Base-by-base conservation (phyloP, 2,329 filamentous ascomycete species). In the Aureobasidium lini region DNA sequence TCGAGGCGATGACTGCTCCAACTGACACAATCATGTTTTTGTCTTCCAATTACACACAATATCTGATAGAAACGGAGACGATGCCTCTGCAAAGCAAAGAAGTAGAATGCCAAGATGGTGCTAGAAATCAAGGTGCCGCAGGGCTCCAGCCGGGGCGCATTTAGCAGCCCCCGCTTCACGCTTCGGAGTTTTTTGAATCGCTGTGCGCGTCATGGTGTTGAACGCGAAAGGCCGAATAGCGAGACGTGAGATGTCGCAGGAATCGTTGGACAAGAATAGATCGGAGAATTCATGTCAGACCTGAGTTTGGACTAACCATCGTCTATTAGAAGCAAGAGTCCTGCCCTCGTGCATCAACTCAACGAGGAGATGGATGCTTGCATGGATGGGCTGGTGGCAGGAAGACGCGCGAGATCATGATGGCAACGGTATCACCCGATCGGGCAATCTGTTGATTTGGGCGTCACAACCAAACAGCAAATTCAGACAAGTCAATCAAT, bases 381-480 rank as follows among this genome's bases (percentile, higher is more conserved):
- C 3, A 18, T 34, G 37, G 28, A 43, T 32, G 36, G n/a, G 23
- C 28, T 13, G 36, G 2, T 32, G 8, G 37, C 11, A 42, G 49
- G 5, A 31, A 29, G 29, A 53, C n/a, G 32, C 47, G 28, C 18
- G 28, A 42, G 49, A 54, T 54, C 34, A 54, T 54, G 37, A 54
- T 42, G 40, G 31, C 31, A 46, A 42, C 57, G 47, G 29, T 37
- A 50, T 46, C 31, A 53, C 29, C 57, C 57, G 15, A 44, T 39
- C 13, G n/a, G 39, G 57, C 23, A 59, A 47, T 44, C 10, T 59
- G 47, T 52, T 59, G 28, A 34, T 44, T n/a, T 11, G 28, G 56
- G 23, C 47, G 39, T 44, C 53, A 46, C 52, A 56, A 57, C 32
- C 42, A 46, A 40, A 57, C 50, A 57, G 50, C 56, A 59, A 43